Percentiles rank a stretch among this genome's conserved stretches.
Evolutionary conservation across 2,329 filamentous ascomycete genomes (phyloP).

Genomic region (Hypomyces rosellus): DNA sequence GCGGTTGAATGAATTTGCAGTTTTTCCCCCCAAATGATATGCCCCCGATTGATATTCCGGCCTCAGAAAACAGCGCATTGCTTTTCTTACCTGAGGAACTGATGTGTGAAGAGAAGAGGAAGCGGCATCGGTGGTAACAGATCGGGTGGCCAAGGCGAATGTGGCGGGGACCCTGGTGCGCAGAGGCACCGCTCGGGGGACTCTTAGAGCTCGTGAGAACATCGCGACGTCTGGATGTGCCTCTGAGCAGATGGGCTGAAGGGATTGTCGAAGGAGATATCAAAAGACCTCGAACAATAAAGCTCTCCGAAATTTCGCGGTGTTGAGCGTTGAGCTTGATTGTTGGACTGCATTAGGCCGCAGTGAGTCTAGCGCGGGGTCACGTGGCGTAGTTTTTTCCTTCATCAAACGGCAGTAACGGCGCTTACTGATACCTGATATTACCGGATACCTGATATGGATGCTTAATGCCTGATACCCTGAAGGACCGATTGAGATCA

Average conservation of each 20-base stretch:
- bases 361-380: slow-evolving; percentile 17
- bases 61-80: slow-evolving; percentile 1
- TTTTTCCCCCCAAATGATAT: background rate
- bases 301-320: slow-evolving; percentile 39
- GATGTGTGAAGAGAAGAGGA: slow-evolving; percentile 81
- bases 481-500: too few species aligned
- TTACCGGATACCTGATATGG: too few species aligned
- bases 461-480: too few species aligned
- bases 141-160: slow-evolving; percentile 52
- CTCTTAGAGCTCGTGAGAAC: slow-evolving; percentile 65
- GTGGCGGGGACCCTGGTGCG: slow-evolving; percentile 41
- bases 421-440: too few species aligned
- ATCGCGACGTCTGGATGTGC: slow-evolving; percentile 40
- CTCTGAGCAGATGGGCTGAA: slow-evolving; percentile 27
- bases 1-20: too few species aligned
- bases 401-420: too few species aligned
- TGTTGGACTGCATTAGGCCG: slow-evolving; percentile 33
- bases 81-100: slow-evolving; percentile 38
- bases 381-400: background rate
- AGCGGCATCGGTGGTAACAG: slow-evolving; percentile 92
- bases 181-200: slow-evolving; percentile 53
- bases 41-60: background rate
- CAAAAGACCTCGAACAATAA: slow-evolving; percentile 25
- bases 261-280: slow-evolving; percentile 23
- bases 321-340: slow-evolving; percentile 37